Base-by-base conservation (phyloP, 2,329 filamentous ascomycete species). In the Fusarium acutatum region DNA sequence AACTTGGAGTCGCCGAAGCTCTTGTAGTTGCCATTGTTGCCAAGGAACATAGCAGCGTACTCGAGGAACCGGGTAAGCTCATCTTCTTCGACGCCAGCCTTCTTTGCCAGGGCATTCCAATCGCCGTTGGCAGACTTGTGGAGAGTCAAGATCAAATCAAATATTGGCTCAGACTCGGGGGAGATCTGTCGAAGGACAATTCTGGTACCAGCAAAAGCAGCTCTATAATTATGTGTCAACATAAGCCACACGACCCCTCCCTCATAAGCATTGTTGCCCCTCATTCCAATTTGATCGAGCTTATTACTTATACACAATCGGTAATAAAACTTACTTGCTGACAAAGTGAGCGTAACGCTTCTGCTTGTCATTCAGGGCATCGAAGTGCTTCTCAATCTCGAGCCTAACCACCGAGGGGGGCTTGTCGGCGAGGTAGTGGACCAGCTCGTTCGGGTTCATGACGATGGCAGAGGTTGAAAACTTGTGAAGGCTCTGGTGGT, bases 261-360 rank as follows among this genome's bases (percentile, higher is more conserved):
- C 44, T 59, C 49, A 71, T 67, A 49, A 65, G 43, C 44, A 64
- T 26, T 41, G 44, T 43, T 73, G 64, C 69, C 68, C 57, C 60
- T 57, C 64, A 60, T 43, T 69, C 46, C 35, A 49, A 32, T 35
- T 10, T 47, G 57, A 30, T 38, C 24, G 44, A 60, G 46, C 40
- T 60, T 41, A 52, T 38, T 24, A 57, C 40, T 58, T 60, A 58
- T 59, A 50, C n/a, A 38, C 28, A 17, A 13, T 22, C 22, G 37
- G 14, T 56, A 30, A 46, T 20, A 44, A 56, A n/a, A 67, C 86
- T 77, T 87, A 94, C 92, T 89, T 90, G 88, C 92, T 94, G 80
- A 97, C 94, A 80, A 92, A 95, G 84, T 98, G 95, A 73, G 95
- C 93, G 87, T 98, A 98, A 80, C 93, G 91, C 86, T 96, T 95